phyloP scores from a whole-genome alignment of 192 early-diverging fungal species.

The Linnemannia exigua region DNA sequence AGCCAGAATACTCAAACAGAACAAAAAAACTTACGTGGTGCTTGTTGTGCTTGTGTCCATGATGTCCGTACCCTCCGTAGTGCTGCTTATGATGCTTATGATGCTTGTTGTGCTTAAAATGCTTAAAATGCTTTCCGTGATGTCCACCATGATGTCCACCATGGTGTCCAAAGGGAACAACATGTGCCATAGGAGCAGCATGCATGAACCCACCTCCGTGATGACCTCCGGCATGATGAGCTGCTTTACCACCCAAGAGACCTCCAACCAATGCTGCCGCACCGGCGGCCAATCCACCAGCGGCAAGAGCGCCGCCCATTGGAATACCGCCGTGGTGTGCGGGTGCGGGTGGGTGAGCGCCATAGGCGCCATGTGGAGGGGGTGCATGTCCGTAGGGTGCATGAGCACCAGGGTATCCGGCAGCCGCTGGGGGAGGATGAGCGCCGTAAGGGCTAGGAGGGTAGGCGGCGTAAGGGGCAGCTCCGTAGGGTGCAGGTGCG shows the following conservation, averaged over 20 bases:
- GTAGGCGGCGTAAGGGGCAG: conserved; percentile 17
- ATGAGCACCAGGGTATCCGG: not conserved
- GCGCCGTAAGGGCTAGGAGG: conserved; percentile 18
- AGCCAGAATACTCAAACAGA: not conserved
- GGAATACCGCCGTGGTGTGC: not conserved
- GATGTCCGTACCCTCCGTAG: conserved; percentile 9
- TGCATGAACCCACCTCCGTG: conserved; percentile 4
- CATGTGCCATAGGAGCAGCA: not conserved
- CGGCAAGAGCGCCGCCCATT: not conserved
- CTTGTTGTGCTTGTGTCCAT: conserved; percentile 33
- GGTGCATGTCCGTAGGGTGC: not conserved
- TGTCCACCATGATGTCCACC: conserved; percentile 7
- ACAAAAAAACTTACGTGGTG: conserved; percentile 17
- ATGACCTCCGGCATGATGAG: not conserved
- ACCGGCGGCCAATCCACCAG: conserved; percentile 19
- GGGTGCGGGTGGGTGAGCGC: conserved; percentile 11
- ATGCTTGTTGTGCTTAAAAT: conserved; percentile 2
- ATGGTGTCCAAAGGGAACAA: not conserved
- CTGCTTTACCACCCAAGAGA: not conserved
- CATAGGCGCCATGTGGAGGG: not conserved
- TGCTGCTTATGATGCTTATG: not conserved
- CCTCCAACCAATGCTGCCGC: conserved; percentile 15
- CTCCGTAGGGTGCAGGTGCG: conserved; percentile 8
- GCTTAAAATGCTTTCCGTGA: conserved; percentile 1
- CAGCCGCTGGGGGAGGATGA: not conserved